A percentile compares a stretch with the other conserved stretches of the same genome.
Conservation (phyloP, 228 moss, liverwort and hornwort genomes). For the Sphagnum fallax region DNA sequence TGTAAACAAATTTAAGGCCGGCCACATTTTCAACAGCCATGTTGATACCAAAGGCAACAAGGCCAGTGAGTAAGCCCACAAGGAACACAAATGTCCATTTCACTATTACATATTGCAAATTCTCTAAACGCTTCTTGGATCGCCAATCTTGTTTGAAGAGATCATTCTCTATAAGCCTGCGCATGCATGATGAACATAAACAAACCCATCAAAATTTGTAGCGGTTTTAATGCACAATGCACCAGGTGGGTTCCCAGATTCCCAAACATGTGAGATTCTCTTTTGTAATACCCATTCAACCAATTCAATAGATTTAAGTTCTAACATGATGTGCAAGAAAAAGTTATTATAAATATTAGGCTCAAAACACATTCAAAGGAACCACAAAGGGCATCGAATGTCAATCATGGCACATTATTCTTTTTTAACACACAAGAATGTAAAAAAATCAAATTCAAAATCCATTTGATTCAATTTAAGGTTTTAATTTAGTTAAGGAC, state of each 20-base stretch:
- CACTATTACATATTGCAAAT: conserved; percentile 38
- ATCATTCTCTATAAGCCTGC: conserved; percentile 51
- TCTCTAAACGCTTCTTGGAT: conserved; percentile 30
- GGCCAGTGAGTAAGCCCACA: conserved; percentile 28
- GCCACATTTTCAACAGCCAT: conserved; percentile 43
- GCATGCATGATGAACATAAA: neutral
- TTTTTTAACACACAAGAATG: too few species aligned
- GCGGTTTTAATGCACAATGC: neutral
- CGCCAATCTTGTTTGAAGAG: conserved; percentile 49
- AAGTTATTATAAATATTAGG: neutral
- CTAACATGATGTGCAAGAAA: neutral
- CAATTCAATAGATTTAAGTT: neutral
- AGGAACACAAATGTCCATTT: conserved; percentile 45
- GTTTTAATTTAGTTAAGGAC: too few species aligned
- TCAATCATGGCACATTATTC: too few species aligned
- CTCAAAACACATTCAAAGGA: too few species aligned
- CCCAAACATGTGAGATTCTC: neutral
- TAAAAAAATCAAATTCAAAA: too few species aligned
- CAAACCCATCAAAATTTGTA: neutral
- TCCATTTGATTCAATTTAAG: too few species aligned
- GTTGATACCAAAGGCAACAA: conserved; percentile 40
- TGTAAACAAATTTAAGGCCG: conserved; percentile 27
- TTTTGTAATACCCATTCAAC: neutral
- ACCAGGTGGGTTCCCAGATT: neutral
- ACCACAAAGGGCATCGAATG: too few species aligned